Conservation (phyloP, 345 rosid genomes). For the Salix udensis region DNA sequence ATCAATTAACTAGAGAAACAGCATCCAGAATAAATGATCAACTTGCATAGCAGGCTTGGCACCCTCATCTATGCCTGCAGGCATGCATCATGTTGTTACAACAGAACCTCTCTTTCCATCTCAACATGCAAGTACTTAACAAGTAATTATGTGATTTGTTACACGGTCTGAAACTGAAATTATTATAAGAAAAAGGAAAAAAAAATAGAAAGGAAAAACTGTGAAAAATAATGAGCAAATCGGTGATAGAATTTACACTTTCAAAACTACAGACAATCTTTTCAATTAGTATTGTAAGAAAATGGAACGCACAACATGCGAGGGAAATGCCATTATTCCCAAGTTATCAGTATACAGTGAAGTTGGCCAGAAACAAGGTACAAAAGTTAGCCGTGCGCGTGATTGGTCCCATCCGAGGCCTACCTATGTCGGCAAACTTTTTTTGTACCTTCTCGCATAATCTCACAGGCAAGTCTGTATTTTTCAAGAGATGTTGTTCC, state of each 20-base stretch:
- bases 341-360: conserved; percentile 4
- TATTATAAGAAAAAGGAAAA: background rate
- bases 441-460: conserved; percentile 76
- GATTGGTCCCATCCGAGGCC: conserved; percentile 21
- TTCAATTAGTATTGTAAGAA: background rate
- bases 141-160: background rate
- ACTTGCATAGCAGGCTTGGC: background rate
- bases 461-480: conserved; percentile 76
- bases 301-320: background rate
- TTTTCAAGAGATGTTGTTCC: conserved; percentile 67
- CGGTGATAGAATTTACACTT: background rate
- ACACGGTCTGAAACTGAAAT: background rate
- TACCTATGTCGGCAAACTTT: conserved; percentile 71
- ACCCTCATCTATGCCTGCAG: background rate
- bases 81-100: background rate
- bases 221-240: background rate
- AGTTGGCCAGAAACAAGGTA: conserved; percentile 10
- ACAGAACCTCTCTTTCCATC: background rate
- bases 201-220: background rate
- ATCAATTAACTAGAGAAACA: background rate
- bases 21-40: background rate
- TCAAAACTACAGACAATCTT: background rate
- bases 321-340: conserved; percentile 1
- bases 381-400: conserved; percentile 14
- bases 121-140: background rate